These are phyloP conservation scores for Ogataea kodamae DNA, from an alignment of 805 yeast genomes.

Conservation along the genomic window DNA sequence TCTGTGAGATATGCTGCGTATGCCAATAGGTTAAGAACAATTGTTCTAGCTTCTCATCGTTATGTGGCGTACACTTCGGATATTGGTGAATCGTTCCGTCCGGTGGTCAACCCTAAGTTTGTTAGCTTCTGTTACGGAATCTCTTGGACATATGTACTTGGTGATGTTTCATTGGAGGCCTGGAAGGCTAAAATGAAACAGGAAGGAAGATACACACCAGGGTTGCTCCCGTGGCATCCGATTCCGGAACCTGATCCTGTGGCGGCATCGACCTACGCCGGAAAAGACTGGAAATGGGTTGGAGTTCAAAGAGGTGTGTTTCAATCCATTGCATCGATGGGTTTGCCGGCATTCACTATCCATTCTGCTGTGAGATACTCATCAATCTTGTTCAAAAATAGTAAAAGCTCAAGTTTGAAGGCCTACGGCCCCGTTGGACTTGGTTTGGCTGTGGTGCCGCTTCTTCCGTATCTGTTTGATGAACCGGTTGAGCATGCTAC, in stretches of 20 bases:
- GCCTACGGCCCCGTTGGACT: slow-evolving; percentile 76
- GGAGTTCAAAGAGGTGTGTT: slow-evolving; percentile 71
- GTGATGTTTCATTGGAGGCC: slow-evolving; percentile 69
- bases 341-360: slow-evolving; percentile 80
- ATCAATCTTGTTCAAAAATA: slow-evolving; percentile 56
- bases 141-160: slow-evolving; percentile 71
- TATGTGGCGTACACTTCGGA: slow-evolving; percentile 86
- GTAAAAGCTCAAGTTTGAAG: slow-evolving; percentile 44
- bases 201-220: slow-evolving; percentile 60
- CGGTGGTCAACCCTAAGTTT: slow-evolving; percentile 67
- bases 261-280: slow-evolving; percentile 37
- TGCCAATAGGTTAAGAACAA: slow-evolving; percentile 70
- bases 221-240: slow-evolving; percentile 65
- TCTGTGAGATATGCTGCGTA: slow-evolving; percentile 74
- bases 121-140: slow-evolving; percentile 67
- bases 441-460: slow-evolving; percentile 74
- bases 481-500: slow-evolving; percentile 75
- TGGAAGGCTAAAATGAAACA: slow-evolving; percentile 68
- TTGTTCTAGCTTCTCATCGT: slow-evolving; percentile 68
- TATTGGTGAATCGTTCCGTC: slow-evolving; percentile 82
- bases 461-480: slow-evolving; percentile 74
- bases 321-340: slow-evolving; percentile 83
- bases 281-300: slow-evolving; percentile 64
- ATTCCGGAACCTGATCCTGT: slow-evolving; percentile 40
- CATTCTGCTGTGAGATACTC: slow-evolving; percentile 74